phyloP scores from a whole-genome alignment of 345 rosid genomes.

The Lepidium aucheri region DNA sequence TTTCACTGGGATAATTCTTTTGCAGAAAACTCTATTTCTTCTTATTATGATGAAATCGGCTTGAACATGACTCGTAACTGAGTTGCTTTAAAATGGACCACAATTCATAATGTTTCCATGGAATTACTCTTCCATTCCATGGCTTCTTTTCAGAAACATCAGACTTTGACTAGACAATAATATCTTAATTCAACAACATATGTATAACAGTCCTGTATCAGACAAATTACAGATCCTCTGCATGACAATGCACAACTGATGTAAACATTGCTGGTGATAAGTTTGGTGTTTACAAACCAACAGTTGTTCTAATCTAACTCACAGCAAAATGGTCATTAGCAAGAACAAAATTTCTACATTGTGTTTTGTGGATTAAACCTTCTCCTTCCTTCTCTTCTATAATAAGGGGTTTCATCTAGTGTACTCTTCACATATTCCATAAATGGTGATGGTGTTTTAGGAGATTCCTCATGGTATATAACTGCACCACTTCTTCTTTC shows the following conservation, averaged over 20 bases:
- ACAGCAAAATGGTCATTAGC: neutral
- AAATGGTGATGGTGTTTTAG: conserved; percentile 80
- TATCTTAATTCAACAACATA: neutral
- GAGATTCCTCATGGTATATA: conserved; percentile 46
- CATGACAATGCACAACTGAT: conserved; percentile 6
- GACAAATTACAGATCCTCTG: neutral
- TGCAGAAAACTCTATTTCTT: too few relatives aligned
- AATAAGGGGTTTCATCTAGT: conserved; percentile 81
- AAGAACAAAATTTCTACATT: conserved; percentile 26
- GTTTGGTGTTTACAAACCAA: conserved; percentile 5
- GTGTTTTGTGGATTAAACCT: conserved; percentile 83
- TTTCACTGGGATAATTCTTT: too few relatives aligned
- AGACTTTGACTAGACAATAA: neutral
- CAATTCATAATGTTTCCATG: too few relatives aligned
- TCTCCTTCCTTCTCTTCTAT: conserved; percentile 62
- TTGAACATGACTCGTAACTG: too few relatives aligned
- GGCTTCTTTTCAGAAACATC: neutral
- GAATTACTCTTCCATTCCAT: too few relatives aligned
- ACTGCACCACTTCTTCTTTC: conserved; percentile 35
- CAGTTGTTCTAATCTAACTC: neutral
- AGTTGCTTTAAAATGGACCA: too few relatives aligned
- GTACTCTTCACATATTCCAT: conserved; percentile 79
- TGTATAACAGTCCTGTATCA: neutral
- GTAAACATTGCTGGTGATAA: neutral
- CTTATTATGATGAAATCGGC: too few relatives aligned